A percentile compares a stretch with the other conserved stretches of the same genome.
These are phyloP conservation scores for Thielaviopsis euricoi DNA, from an alignment of 2,329 filamentous ascomycete species.

Conservation along the genomic window DNA sequence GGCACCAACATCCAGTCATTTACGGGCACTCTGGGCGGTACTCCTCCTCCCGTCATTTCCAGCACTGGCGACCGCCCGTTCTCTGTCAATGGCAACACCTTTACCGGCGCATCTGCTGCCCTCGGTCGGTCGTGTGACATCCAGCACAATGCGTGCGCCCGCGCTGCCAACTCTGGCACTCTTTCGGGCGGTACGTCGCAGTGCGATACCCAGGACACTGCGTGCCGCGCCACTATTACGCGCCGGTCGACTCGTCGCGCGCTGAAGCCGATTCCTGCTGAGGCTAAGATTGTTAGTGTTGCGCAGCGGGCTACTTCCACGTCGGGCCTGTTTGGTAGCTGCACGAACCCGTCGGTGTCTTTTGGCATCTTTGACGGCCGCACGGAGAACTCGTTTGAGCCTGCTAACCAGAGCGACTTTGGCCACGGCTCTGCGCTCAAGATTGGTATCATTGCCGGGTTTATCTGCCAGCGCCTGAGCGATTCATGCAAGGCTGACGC, in stretches of 20 bases:
- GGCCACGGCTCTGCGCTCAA: slow-evolving; percentile 32
- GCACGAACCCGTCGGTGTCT: slow-evolving; percentile 30
- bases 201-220: slow-evolving; percentile 26
- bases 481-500: slow-evolving; percentile 17
- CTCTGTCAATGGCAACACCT: slow-evolving; percentile 37
- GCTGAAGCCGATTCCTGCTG: slow-evolving; percentile 1
- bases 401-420: slow-evolving; percentile 26
- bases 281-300: not conserved
- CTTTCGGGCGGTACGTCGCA: slow-evolving; percentile 17
- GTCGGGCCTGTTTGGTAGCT: slow-evolving; percentile 23
- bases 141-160: slow-evolving; percentile 33
- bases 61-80: slow-evolving; percentile 25
- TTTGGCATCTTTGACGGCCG: slow-evolving; percentile 33
- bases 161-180: slow-evolving; percentile 29
- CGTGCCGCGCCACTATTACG: slow-evolving; percentile 19
- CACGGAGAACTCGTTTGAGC: slow-evolving; percentile 25
- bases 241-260: slow-evolving; percentile 11
- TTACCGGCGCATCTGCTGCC: slow-evolving; percentile 30
- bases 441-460: slow-evolving; percentile 25
- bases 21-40: slow-evolving; percentile 26
- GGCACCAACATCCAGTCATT: slow-evolving; percentile 28
- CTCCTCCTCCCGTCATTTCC: slow-evolving; percentile 25
- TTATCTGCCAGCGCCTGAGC: slow-evolving; percentile 28
- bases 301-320: not conserved
- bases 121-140: slow-evolving; percentile 31